These are phyloP conservation scores for Chrysosporium keratinophilum DNA, from an alignment of 2,329 filamentous ascomycete species.

Conservation along the genomic window DNA sequence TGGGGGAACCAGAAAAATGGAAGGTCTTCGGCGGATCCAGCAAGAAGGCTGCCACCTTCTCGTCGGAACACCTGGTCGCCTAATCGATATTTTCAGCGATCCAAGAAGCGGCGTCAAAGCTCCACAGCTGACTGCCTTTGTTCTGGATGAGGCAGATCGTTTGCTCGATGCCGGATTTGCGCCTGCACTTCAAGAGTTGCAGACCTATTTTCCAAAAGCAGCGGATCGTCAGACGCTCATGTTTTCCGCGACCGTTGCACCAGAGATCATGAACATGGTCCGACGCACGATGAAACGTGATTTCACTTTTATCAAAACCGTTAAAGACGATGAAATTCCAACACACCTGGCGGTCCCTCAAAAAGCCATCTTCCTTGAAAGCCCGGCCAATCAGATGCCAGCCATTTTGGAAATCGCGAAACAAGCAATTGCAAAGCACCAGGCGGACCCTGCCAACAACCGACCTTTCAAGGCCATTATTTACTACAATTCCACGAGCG, in stretches of 20 bases:
- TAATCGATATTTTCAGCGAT: constrained; percentile 71
- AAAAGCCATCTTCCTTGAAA: constrained; percentile 54
- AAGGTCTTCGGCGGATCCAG: constrained; percentile 58
- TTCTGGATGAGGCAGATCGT: constrained; percentile 58
- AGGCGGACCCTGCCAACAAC: constrained; percentile 27
- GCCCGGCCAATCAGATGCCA: constrained; percentile 68
- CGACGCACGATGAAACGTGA: constrained; percentile 65
- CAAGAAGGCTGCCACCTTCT: constrained; percentile 74
- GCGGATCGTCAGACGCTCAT: constrained; percentile 75
- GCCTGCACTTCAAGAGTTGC: constrained; percentile 53
- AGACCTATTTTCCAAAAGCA: constrained; percentile 52
- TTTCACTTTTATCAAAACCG: constrained; percentile 87
- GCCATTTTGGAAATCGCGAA: constrained; percentile 65
- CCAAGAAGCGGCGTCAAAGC: constrained; percentile 52
- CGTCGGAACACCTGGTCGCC: constrained; percentile 78
- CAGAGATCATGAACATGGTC: constrained; percentile 70
- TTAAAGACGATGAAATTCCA: constrained; percentile 66
- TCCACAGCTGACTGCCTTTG: constrained; percentile 48
- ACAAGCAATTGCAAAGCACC: constrained; percentile 44
- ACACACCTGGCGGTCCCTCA: constrained; percentile 83
- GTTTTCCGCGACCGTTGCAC: constrained; percentile 87
- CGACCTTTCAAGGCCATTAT: constrained; percentile 90
- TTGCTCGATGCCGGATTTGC: constrained; percentile 60
- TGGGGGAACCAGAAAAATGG: constrained; percentile 70
- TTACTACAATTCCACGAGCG: constrained; percentile 71